Percentiles rank a stretch among this genome's conserved stretches.
phyloP scores from a whole-genome alignment of 179 eudicot species.

The Nepenthes alata region DNA sequence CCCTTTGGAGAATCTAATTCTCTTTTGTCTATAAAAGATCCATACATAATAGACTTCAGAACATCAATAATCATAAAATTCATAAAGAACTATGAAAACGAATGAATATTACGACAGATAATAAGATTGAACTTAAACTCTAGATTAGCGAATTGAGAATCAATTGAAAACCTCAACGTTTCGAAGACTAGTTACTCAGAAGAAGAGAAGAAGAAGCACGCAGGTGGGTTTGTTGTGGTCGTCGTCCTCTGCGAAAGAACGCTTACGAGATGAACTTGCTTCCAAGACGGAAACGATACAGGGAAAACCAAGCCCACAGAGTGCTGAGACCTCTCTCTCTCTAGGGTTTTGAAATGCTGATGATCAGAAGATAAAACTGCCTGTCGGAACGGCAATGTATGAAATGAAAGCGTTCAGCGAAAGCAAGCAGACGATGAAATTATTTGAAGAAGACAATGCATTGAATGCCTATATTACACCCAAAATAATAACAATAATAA shows the following conservation, averaged over 20 bases:
- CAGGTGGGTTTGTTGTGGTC: slow-evolving; percentile 29
- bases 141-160: background rate
- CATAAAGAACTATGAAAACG: too few species aligned
- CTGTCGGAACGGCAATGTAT: too few species aligned
- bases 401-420: too few species aligned
- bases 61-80: background rate
- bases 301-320: too few species aligned
- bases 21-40: slow-evolving; percentile 36
- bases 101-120: too few species aligned
- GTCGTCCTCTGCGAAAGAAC: slow-evolving; percentile 38
- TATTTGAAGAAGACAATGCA: too few species aligned
- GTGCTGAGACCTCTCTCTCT: too few species aligned
- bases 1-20: slow-evolving; percentile 72
- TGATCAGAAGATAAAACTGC: too few species aligned
- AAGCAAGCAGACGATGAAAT: too few species aligned
- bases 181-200: background rate
- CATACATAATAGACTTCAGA: background rate
- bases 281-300: slow-evolving; percentile 23
- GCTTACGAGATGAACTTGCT: slow-evolving; percentile 55
- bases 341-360: too few species aligned
- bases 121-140: background rate
- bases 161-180: background rate
- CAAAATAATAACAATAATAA: too few species aligned
- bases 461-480: too few species aligned
- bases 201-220: slow-evolving; percentile 18